Conservation (phyloP, 306 rosid genomes). For the Begonia fuchsioides region DNA sequence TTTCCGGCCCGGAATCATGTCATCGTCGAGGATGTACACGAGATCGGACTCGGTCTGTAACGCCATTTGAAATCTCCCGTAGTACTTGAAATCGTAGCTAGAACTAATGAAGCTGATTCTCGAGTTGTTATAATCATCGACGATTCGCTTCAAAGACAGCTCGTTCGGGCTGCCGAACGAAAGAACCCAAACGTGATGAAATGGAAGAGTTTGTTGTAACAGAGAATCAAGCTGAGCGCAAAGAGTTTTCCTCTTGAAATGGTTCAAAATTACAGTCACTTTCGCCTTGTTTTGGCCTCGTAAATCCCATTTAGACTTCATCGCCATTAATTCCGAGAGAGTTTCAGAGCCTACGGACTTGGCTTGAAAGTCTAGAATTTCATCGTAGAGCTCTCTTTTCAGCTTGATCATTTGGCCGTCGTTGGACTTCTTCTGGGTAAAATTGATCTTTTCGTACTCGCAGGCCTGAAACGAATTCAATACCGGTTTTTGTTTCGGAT, state of each 20-base stretch:
- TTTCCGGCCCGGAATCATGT: no score
- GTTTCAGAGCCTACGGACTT: conserved; percentile 47
- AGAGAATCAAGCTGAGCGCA: conserved; percentile 79
- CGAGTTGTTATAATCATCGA: conserved; percentile 70
- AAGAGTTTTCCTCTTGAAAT: conserved; percentile 86
- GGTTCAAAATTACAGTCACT: conserved; percentile 70
- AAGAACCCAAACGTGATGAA: conserved; percentile 90
- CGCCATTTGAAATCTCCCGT: conserved; percentile 93
- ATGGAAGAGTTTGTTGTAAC: conserved; percentile 73
- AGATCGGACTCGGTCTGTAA: conserved; percentile 77
- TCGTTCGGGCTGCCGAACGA: conserved; percentile 96
- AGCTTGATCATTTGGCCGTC: conserved; percentile 70
- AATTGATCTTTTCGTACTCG: conserved; percentile 73
- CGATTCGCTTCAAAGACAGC: conserved; percentile 56
- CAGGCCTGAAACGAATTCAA: conserved; percentile 34
- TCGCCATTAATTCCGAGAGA: conserved; percentile 57
- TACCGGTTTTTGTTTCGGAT: conserved; percentile 3
- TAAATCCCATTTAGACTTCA: conserved; percentile 78
- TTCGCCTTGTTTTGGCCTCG: conserved; percentile 39
- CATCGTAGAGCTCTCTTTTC: conserved; percentile 58
- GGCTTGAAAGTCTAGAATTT: conserved; percentile 52
- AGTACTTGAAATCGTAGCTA: conserved; percentile 88
- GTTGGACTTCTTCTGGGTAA: conserved; percentile 74
- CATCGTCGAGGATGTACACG: no score
- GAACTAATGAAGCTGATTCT: conserved; percentile 82